phyloP scores from a whole-genome alignment of 441 rosid species.

The Euphorbia celastroides region DNA sequence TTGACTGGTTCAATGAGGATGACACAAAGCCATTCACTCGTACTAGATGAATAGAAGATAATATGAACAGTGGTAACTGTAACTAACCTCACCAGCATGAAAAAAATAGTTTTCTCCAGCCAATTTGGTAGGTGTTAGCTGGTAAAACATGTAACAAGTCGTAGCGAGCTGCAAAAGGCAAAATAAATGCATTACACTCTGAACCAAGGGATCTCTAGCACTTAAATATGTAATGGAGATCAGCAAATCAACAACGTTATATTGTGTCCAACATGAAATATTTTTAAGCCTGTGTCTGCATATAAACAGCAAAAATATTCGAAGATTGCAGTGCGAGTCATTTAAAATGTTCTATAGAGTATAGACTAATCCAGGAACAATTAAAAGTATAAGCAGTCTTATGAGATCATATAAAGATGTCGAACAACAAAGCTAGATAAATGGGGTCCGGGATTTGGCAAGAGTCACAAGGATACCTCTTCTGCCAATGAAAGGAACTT shows the following conservation, averaged over 20 bases:
- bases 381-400: not conserved
- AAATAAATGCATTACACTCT: slow-evolving; percentile 6
- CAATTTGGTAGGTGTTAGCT: slow-evolving; percentile 82
- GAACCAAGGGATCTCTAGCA: not conserved
- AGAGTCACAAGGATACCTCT: slow-evolving; percentile 49
- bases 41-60: not conserved
- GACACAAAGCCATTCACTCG: not conserved
- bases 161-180: slow-evolving; percentile 68
- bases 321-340: not conserved
- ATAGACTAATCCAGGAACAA: not conserved
- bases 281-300: not conserved
- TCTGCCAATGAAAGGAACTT: slow-evolving; percentile 81
- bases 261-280: not conserved
- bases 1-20: not conserved
- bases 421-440: not conserved
- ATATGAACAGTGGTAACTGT: not conserved
- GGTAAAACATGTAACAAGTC: slow-evolving; percentile 96
- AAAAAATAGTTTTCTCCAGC: slow-evolving; percentile 97
- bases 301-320: not conserved
- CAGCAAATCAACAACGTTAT: not conserved
- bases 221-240: not conserved
- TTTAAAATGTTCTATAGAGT: no score
- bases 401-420: not conserved
- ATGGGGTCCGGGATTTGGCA: not conserved
- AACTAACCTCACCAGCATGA: slow-evolving; percentile 58